Base-by-base conservation (phyloP, 2,329 filamentous ascomycete genomes). In the Paraphoma sp. region DNA sequence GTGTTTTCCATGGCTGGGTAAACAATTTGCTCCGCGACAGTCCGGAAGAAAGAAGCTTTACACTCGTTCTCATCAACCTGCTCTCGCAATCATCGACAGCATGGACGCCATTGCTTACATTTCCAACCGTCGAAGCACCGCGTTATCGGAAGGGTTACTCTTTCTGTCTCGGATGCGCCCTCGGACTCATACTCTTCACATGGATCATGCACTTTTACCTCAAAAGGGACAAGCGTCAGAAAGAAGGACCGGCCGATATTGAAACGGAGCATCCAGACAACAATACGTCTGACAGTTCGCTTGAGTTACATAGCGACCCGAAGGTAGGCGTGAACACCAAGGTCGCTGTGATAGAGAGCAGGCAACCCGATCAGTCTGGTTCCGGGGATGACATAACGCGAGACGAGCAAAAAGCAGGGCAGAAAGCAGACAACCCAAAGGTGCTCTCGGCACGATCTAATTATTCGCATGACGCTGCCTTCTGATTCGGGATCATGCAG, bases 1-100 rank as follows among this genome's bases (percentile, higher is more conserved):
- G 80, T 43, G 80, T 84, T 8, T 70, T 86, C 3, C 81, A 85
- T 52, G 82, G 83, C 8, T 85, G 83, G 82, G 78, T 83, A 1
- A 85, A 56, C 18, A 59, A 56, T n/a, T 10, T 54, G 9, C 45
- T 59, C 6, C 51, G 52, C 9, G 51, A 59, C 41, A 48, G 38
- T 17, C 56, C 56, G 4, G 56, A 54, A 30, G 45, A 52, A 29
- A 40, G 56, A 38, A 48, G 44, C 31, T 54, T 59, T n/a, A 55
- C 51, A 6, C 48, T 59, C 9, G 56, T 59, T 3, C 36, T 59
- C 3, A 55, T 53, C 30, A 59, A 59, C n/a, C 16, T 59, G 1
- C 40, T 59, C 17, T 45, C 52, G 1, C 56, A 59, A 9, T 48
- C 48, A 2, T 52, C 52, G 9, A 59, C 51, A 4, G 56, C 56